A percentile compares a stretch with the other conserved stretches of the same genome.
Evolutionary conservation across 139 green algal genomes (phyloP).

Genomic region (Auxenochlorella pyrenoidosa): DNA sequence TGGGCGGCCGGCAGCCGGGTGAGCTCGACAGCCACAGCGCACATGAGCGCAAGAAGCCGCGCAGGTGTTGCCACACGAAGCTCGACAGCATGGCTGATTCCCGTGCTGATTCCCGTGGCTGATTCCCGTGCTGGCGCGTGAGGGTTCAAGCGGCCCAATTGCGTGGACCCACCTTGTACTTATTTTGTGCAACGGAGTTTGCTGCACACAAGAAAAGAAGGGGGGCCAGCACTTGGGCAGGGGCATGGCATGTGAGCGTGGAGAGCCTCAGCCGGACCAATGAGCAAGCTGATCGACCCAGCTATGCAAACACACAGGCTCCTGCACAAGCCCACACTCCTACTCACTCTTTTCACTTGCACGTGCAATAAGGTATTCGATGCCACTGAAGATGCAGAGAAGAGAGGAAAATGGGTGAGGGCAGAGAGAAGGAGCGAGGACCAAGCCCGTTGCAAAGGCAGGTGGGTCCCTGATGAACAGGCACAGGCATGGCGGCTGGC

Average conservation of each 20-base stretch:
- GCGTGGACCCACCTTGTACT: slow-evolving; percentile 3
- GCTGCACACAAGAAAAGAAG: background rate
- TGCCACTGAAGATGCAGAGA: background rate
- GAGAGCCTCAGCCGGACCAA: no score
- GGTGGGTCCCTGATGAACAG: no score
- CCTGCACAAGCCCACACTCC: background rate
- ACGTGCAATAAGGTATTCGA: background rate
- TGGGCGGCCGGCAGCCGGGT: background rate
- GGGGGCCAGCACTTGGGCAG: background rate
- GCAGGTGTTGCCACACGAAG: no score
- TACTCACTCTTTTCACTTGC: background rate
- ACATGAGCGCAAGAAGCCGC: background rate
- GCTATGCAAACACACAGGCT: no score
- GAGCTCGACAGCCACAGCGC: no score
- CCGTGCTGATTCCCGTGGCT: no score
- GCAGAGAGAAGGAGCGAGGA: background rate
- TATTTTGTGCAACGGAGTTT: background rate
- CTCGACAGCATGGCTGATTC: no score
- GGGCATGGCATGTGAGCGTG: no score
- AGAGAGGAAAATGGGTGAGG: background rate
- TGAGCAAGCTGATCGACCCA: background rate
- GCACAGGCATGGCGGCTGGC: no score
- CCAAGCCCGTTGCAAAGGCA: background rate
- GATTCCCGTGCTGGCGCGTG: no score
- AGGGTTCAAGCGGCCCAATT: no score